Evolutionary conservation across 2,329 filamentous ascomycete genomes (phyloP).

Genomic region (Rachicladosporium sp.): DNA sequence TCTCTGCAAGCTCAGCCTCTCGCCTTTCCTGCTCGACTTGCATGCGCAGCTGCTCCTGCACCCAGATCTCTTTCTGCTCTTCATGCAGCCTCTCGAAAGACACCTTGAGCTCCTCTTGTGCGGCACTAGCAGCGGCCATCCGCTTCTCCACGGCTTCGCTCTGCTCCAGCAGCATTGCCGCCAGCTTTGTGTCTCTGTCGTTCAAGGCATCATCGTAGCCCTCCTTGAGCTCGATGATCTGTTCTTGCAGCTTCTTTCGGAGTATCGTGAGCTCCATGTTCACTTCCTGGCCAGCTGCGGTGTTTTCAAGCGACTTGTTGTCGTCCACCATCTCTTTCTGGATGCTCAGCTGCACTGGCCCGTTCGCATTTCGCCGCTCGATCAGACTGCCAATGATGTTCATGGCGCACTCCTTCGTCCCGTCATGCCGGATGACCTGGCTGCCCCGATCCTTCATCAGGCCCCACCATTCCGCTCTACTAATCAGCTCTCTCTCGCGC

Average conservation of each 20-base stretch:
- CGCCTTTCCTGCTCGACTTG: slow-evolving; percentile 1
- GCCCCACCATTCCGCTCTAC: slow-evolving; percentile 11
- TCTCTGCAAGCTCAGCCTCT: not conserved
- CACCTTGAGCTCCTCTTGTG: slow-evolving; percentile 5
- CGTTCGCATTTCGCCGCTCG: not conserved
- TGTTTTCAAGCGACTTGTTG: slow-evolving; percentile 10
- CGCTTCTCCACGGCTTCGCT: slow-evolving; percentile 7
- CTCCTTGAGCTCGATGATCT: too few relatives aligned
- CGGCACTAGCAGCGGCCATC: slow-evolving; percentile 5
- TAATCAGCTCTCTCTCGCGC: slow-evolving; percentile 14
- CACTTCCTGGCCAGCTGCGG: slow-evolving; percentile 12
- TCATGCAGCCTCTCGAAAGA: slow-evolving; percentile 5
- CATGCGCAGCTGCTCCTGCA: slow-evolving; percentile 1
- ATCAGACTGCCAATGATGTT: slow-evolving; percentile 9
- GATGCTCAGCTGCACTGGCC: slow-evolving; percentile 9
- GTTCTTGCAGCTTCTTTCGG: slow-evolving; percentile 6
- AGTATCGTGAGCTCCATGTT: slow-evolving; percentile 10
- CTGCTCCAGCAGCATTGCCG: slow-evolving; percentile 5
- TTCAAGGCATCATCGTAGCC: not conserved
- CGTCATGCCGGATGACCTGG: slow-evolving; percentile 7
- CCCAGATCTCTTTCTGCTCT: slow-evolving; percentile 2
- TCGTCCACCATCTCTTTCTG: slow-evolving; percentile 15
- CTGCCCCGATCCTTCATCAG: slow-evolving; percentile 11
- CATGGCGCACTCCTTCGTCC: slow-evolving; percentile 10
- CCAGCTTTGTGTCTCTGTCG: slow-evolving; percentile 5